Conservation (phyloP, 805 yeast species). For the Pichia eremophila region DNA sequence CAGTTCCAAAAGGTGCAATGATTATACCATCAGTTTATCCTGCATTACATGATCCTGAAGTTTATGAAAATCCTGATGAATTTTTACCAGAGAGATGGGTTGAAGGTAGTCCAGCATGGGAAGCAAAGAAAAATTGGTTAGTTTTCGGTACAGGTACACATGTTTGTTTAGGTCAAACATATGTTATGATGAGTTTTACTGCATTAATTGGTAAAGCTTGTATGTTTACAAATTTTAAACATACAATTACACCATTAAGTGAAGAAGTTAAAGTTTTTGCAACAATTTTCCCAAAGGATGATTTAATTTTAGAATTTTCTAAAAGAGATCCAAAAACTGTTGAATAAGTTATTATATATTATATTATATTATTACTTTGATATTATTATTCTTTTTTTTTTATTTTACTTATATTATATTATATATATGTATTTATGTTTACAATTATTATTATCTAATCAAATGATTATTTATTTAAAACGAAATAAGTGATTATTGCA, state of each 20-base stretch:
- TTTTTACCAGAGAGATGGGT: conserved; percentile 96
- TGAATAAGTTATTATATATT: conserved; percentile 4
- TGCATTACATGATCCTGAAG: conserved; percentile 94
- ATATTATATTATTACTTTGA: too few species aligned
- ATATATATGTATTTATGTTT: neutral
- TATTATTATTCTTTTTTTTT: neutral
- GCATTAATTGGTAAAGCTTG: conserved; percentile 88
- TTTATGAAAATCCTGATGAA: conserved; percentile 86
- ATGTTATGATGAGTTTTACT: conserved; percentile 84
- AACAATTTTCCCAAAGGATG: conserved; percentile 96
- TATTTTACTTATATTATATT: neutral
- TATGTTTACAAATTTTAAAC: conserved; percentile 70
- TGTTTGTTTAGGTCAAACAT: conserved; percentile 89
- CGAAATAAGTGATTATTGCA: conserved; percentile 35
- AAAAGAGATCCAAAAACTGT: conserved; percentile 44
- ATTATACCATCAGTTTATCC: conserved; percentile 93
- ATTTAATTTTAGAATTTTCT: conserved; percentile 69
- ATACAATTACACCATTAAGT: conserved; percentile 71
- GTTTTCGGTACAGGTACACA: conserved; percentile 98
- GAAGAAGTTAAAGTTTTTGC: conserved; percentile 96
- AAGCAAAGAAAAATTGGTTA: conserved; percentile 83
- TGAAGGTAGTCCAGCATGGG: conserved; percentile 64
- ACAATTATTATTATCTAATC: too few species aligned
- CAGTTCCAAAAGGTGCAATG: conserved; percentile 97
- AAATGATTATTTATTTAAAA: neutral